Conservation (phyloP, 768 basidiomycete genomes). For the Tephrocybe sp. region DNA sequence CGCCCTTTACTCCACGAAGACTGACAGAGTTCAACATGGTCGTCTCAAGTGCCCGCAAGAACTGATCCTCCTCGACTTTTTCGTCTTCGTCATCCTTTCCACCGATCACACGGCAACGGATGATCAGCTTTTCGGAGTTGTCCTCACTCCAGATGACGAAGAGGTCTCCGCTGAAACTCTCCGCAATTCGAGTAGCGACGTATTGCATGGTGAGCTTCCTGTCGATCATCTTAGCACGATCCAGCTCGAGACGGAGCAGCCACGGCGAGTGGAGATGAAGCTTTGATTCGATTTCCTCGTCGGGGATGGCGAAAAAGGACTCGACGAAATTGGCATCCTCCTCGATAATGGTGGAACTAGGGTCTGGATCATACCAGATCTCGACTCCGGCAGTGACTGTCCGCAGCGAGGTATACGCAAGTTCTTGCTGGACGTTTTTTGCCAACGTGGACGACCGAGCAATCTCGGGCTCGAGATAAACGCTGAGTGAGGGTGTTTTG, state of each 20-base stretch:
- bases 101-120: constrained; percentile 92
- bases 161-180: constrained; percentile 92
- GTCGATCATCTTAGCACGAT: constrained; percentile 97
- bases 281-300: constrained; percentile 92
- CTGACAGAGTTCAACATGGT: constrained; percentile 96
- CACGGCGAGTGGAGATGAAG: constrained; percentile 93
- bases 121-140: constrained; percentile 95
- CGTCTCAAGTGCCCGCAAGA: constrained; percentile 93
- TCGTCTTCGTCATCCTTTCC: constrained; percentile 87
- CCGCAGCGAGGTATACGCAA: constrained; percentile 90
- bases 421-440: constrained; percentile 89
- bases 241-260: constrained; percentile 95
- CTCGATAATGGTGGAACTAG: constrained; percentile 89
- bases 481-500: constrained; percentile 95
- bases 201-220: constrained; percentile 94
- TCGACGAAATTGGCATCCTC: constrained; percentile 96
- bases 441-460: constrained; percentile 62
- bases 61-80: constrained; percentile 87
- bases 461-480: constrained; percentile 79
- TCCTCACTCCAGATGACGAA: constrained; percentile 99
- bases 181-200: constrained; percentile 90
- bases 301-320: constrained; percentile 99
- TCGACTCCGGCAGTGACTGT: constrained; percentile 95
- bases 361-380: constrained; percentile 97
- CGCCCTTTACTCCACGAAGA: constrained; percentile 88